Evolutionary conservation across 495 filamentous ascomycete genomes (phyloP).

Genomic region (Neurospora tetrasperma): DNA sequence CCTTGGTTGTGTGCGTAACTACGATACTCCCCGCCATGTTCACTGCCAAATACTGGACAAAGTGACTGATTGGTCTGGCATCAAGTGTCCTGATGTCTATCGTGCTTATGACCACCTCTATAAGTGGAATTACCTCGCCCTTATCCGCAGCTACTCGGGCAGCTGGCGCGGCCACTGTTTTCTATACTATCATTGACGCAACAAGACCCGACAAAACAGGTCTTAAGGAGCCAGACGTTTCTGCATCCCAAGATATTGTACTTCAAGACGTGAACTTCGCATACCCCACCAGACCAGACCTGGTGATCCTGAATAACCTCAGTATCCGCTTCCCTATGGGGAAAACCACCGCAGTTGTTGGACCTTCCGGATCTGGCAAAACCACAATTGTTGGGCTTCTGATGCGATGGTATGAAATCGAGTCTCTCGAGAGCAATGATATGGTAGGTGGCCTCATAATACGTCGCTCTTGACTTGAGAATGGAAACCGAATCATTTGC

Average conservation of each 20-base stretch:
- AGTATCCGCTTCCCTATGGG: slow-evolving; percentile 55
- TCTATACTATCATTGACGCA: slow-evolving; percentile 48
- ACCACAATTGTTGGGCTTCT: slow-evolving; percentile 57
- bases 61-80: slow-evolving; percentile 12
- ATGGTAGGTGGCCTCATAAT: slow-evolving; percentile 21
- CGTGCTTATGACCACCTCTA: slow-evolving; percentile 43
- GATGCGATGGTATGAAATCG: slow-evolving; percentile 52
- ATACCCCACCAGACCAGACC: slow-evolving; percentile 53
- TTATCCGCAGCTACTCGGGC: slow-evolving; percentile 41
- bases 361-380: slow-evolving; percentile 64
- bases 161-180: slow-evolving; percentile 41
- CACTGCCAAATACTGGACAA: background rate
- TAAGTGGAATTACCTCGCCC: slow-evolving; percentile 41
- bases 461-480: slow-evolving; percentile 1
- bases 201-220: slow-evolving; percentile 36
- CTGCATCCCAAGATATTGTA: slow-evolving; percentile 44
- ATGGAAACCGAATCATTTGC: background rate
- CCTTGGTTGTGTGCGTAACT: slow-evolving; percentile 40
- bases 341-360: slow-evolving; percentile 76
- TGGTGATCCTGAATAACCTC: slow-evolving; percentile 45
- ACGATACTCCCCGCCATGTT: background rate
- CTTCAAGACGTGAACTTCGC: slow-evolving; percentile 51
- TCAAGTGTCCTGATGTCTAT: slow-evolving; percentile 45
- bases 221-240: slow-evolving; percentile 34
- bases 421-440: slow-evolving; percentile 39